Base-by-base conservation (phyloP, 2,329 filamentous ascomycete genomes). In the Aspergillus sclerotialis region DNA sequence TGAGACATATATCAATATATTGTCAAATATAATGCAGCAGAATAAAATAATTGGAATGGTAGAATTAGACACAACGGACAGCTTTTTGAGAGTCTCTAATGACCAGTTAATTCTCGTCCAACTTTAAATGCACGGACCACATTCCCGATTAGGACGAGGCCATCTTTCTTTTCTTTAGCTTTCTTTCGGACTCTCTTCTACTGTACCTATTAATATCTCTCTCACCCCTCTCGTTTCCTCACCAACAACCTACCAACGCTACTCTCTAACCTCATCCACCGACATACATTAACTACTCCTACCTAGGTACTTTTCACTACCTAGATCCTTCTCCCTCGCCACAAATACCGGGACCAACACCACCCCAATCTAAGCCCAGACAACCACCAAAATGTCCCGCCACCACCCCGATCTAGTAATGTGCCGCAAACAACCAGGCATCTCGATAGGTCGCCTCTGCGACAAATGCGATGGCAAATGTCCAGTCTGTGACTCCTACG, bases 381-480 rank as follows among this genome's bases (percentile, higher is more conserved):
- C n/a, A n/a, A n/a, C n/a, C 33, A 32, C 15, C 42, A 56, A 73
- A 23, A 93, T 93, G 87, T 94, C 87, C 58, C 86, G 87, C 69
- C 87, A 94, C 75, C 87, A 95, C 64, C 89, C 89, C 65, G 92
- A 98, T 73, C 82, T 98, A 50, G 92, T 98, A 54, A 96, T 96
- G 90, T 98, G 92, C 78, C 89, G 90, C 71, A 98, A 98, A 72
- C 90, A 94, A 64, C 75, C 90, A 41, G 92, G 92, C 68, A 95
- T 96, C 62, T 85, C 89, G 55, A 94, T 98, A 76, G 92, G 92
- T 61, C 89, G 92, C 37, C 85, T 98, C 60, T 98, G 92, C 76
- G 92, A 98, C 72, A 98, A 98, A 70, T 98, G 92, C 73, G 92
- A 98, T 70, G 92, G 92, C 65, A 98, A 98, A 72, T 98, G 92